Evolutionary conservation across 768 basidiomycete genomes (phyloP).

Genomic region (Pulveroboletus sp.): DNA sequence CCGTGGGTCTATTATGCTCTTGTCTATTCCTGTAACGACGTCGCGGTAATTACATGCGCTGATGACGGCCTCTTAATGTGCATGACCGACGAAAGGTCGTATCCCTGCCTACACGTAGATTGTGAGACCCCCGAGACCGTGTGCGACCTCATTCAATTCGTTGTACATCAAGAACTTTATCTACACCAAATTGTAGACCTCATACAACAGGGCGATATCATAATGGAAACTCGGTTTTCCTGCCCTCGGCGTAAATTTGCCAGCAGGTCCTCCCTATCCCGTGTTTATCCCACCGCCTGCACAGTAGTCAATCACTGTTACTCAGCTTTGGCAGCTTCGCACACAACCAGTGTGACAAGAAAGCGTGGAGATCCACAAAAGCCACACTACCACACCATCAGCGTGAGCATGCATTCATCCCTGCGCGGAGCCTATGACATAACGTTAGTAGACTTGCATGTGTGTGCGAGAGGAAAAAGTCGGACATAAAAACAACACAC

Average conservation of each 20-base stretch:
- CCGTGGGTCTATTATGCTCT: neutral
- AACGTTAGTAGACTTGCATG: neutral
- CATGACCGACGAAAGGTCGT: neutral
- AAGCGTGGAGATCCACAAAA: neutral
- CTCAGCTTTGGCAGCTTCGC: no score
- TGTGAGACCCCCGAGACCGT: no score
- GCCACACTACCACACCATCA: neutral
- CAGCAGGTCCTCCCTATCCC: no score
- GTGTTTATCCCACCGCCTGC: no score
- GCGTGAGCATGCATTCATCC: neutral
- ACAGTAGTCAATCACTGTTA: no score
- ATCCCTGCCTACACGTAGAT: no score
- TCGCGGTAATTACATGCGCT: neutral
- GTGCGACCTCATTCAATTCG: no score
- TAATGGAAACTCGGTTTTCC: no score
- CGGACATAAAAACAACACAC: neutral
- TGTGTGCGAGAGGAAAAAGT: neutral
- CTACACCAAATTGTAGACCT: no score
- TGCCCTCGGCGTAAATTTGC: no score
- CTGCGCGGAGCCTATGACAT: neutral
- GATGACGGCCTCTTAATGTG: neutral
- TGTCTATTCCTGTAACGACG: constrained; percentile 1
- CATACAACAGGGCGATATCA: no score
- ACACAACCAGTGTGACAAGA: neutral
- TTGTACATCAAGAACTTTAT: no score